Evolutionary conservation across 2,329 filamentous ascomycete genomes (phyloP).

Genomic region (Ophiostoma sp.): DNA sequence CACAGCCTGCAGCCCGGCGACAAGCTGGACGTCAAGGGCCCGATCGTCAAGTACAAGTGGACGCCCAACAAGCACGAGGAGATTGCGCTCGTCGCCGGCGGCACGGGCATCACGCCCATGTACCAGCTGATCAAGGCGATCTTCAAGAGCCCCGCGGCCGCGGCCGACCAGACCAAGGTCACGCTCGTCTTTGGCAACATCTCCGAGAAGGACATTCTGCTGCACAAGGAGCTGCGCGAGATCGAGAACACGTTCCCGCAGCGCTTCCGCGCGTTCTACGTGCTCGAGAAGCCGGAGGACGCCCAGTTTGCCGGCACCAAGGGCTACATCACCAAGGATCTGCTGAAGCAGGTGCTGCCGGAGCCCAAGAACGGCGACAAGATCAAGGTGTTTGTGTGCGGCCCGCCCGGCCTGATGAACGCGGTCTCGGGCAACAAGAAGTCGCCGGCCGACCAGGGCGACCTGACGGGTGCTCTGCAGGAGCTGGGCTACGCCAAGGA

Average conservation of each 20-base stretch:
- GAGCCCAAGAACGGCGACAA: slow-evolving; percentile 82
- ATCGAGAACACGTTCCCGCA: slow-evolving; percentile 94
- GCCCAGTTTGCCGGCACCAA: slow-evolving; percentile 71
- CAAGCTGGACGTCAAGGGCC: slow-evolving; percentile 85
- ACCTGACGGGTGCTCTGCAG: slow-evolving; percentile 73
- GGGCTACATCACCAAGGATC: slow-evolving; percentile 82
- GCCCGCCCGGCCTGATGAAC: slow-evolving; percentile 89
- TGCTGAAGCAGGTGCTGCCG: slow-evolving; percentile 90
- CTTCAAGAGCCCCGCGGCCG: slow-evolving; percentile 83
- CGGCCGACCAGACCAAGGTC: slow-evolving; percentile 84
- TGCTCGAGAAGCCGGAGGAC: slow-evolving; percentile 71
- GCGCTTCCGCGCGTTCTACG: slow-evolving; percentile 92
- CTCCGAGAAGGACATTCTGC: slow-evolving; percentile 79
- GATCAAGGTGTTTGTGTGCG: slow-evolving; percentile 92
- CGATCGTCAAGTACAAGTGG: slow-evolving; percentile 91
- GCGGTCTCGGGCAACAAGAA: slow-evolving; percentile 84
- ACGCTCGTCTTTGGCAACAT: slow-evolving; percentile 93
- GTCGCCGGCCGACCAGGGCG: slow-evolving; percentile 89
- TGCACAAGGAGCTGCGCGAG: slow-evolving; percentile 76
- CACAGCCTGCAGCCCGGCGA: slow-evolving; percentile 79
- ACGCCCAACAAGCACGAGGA: slow-evolving; percentile 86
- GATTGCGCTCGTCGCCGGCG: slow-evolving; percentile 81
- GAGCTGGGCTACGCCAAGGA: slow-evolving; percentile 50
- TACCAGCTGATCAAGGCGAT: slow-evolving; percentile 88
- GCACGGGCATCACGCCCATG: slow-evolving; percentile 96